Evolutionary conservation across 257 asterid species (phyloP).

Genomic region (Ehretia macrophylla): DNA sequence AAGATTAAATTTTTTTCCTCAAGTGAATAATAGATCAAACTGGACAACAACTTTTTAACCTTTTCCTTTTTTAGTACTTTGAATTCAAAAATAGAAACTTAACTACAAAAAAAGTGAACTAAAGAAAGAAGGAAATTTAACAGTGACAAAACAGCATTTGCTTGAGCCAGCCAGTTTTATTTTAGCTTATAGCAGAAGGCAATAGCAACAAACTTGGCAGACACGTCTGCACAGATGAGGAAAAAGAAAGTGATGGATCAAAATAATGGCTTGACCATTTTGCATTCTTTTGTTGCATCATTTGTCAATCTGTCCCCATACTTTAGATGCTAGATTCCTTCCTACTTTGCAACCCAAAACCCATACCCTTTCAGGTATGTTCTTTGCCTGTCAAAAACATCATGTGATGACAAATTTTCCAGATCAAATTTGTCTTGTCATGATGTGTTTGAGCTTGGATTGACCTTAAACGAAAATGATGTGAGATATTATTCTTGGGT

Average conservation of each 20-base stretch:
- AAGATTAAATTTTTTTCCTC: too few species aligned
- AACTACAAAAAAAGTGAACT: neutral
- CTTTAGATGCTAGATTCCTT: neutral
- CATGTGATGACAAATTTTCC: neutral
- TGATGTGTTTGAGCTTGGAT: neutral
- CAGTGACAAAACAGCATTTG: too few species aligned
- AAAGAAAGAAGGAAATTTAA: neutral
- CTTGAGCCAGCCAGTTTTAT: too few species aligned
- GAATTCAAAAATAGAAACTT: too few species aligned
- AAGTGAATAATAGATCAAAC: too few species aligned
- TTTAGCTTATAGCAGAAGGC: constrained; percentile 15
- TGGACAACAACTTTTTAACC: too few species aligned
- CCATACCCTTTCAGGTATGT: neutral
- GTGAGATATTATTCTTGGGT: neutral
- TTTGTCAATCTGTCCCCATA: neutral
- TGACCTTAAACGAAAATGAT: neutral
- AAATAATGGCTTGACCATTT: neutral
- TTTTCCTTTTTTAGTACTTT: too few species aligned
- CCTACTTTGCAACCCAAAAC: neutral
- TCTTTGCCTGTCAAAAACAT: neutral
- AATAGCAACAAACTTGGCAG: constrained; percentile 2
- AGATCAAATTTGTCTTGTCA: neutral
- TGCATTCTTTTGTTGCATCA: neutral
- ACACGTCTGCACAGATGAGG: neutral
- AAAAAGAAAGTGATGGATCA: constrained; percentile 19